Evolutionary conservation across 345 rosid species (phyloP), one percentile per base, ranked within the genome.

Genomic region (Linum trigynum): DNA sequence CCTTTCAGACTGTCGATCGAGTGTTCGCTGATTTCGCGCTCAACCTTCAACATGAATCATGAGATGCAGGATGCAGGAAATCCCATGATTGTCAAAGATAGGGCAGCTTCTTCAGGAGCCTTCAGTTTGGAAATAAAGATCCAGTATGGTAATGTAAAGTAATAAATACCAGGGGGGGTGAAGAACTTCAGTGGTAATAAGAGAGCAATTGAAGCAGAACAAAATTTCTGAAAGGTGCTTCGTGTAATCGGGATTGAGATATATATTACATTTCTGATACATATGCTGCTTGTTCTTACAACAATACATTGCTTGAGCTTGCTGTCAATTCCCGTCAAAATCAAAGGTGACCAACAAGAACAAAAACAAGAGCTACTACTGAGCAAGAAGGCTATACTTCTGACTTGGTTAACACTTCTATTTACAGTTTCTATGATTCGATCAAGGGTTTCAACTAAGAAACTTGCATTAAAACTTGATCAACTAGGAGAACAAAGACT

Each of bases 1-100:
- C 61, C 36, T 84, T 81, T 61, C 70, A 76, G 7, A 77, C 83
- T 4, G 65, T 86, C 65, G 89, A 86, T 16, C 82, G 81, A 36
- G 83, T 89, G 61, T 84, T 79, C 71, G 5, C 17, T 38, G 92
- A 86, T 32, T 86, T 79, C 41, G 63, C 53, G 15, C 40, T 35
- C 11, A 71, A 36, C 56, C 10, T 86, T 37, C 72, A 77, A 2
- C 66, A 69, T 12, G 66, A 73, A 16, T 23, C 50, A 36, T 4
- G 62, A 17, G 10, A 59, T 72, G 36, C 73, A 38, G 62, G 80
- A 36, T 66, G 59, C 32, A 59, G 7, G 3, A 5, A 57, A 17
- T 5, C 61, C 61, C 36, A 57, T 0, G 37, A 12, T 12, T 15
- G n/a, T 56, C 9, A 41, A 41, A 4, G 6, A 41, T 1, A 41